These are phyloP conservation scores for Lentinula raphanica DNA, from an alignment of 768 basidiomycete genomes.

Conservation along the genomic window DNA sequence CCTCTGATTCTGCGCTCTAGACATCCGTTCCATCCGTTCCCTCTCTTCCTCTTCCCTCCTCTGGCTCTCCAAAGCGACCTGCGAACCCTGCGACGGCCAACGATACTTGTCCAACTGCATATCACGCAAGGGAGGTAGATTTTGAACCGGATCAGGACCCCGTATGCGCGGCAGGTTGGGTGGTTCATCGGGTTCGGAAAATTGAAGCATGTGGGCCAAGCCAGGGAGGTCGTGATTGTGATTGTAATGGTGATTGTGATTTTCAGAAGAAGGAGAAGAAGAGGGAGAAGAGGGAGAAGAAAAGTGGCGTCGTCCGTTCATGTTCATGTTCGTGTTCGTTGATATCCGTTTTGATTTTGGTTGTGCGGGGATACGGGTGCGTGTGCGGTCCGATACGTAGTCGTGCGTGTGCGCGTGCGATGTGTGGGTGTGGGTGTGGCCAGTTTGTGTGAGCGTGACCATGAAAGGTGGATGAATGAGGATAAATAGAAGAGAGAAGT, in stretches of 20 bases:
- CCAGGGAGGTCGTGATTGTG: background rate
- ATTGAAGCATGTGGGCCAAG: background rate
- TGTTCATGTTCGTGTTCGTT: background rate
- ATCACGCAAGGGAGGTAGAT: background rate
- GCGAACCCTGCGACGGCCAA: background rate
- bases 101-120: constrained; percentile 4
- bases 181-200: background rate
- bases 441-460: constrained; percentile 1
- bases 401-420: too few species aligned
- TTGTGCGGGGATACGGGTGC: too few species aligned
- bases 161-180: background rate
- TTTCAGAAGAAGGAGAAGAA: too few species aligned
- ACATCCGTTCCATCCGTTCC: too few species aligned
- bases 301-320: too few species aligned
- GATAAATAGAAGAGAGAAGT: background rate
- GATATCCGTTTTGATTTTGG: background rate
- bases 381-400: too few species aligned
- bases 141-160: background rate
- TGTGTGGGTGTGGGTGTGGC: too few species aligned
- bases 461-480: background rate
- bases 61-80: background rate
- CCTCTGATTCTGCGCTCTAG: background rate
- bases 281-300: too few species aligned
- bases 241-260: too few species aligned
- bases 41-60: too few species aligned